phyloP scores from a whole-genome alignment of 495 filamentous ascomycete species.

The Gamarada debralockiae region DNA sequence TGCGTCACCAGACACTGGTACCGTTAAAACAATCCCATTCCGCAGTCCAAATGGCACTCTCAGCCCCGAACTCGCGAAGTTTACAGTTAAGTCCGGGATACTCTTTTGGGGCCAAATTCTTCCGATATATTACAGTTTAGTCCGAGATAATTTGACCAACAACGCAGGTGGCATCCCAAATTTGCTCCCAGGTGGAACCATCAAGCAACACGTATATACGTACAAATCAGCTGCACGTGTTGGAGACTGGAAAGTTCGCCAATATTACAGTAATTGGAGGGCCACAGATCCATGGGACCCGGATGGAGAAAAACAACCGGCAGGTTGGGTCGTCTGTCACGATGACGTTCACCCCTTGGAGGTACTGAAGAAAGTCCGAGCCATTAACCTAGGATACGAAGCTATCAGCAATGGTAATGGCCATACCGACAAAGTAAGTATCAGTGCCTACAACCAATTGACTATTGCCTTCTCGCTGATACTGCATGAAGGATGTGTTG shows the following conservation, averaged over 20 bases:
- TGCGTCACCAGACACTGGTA: too few species aligned
- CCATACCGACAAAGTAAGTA: background rate
- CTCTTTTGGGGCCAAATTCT: background rate
- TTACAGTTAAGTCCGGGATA: background rate
- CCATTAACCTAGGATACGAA: background rate
- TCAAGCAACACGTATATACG: background rate
- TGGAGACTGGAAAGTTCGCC: background rate
- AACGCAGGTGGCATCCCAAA: background rate
- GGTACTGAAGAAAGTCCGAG: background rate
- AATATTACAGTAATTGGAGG: background rate
- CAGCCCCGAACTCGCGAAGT: too few species aligned
- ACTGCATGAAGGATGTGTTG: background rate
- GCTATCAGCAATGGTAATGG: background rate
- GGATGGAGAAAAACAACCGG: background rate
- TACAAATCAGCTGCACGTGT: background rate
- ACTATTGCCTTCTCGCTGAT: background rate
- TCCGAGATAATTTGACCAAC: background rate
- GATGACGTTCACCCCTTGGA: background rate
- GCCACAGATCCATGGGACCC: background rate
- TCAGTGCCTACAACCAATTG: background rate
- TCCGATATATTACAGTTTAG: background rate
- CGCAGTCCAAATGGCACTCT: too few species aligned
- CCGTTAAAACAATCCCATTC: too few species aligned
- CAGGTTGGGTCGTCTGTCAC: background rate
- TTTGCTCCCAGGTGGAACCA: background rate